Evolutionary conservation across 495 filamentous ascomycete species (phyloP).

Genomic region (Aspergillus coremiiformis): DNA sequence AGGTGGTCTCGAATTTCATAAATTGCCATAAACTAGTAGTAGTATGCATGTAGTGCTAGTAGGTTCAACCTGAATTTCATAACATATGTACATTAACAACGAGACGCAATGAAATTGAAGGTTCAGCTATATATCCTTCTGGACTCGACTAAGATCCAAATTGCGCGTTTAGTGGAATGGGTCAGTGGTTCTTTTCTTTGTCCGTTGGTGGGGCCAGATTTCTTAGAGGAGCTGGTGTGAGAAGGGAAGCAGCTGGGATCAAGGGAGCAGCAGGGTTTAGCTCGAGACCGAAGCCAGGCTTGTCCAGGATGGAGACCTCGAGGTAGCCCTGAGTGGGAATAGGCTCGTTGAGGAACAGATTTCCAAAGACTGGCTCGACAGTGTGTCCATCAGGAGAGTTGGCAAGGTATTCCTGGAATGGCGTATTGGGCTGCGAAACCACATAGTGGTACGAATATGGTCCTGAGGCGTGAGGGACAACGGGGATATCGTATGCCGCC

Average conservation of each 20-base stretch:
- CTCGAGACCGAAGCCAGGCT: conserved; percentile 84
- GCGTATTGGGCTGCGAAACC: conserved; percentile 79
- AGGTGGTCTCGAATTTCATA: too few species aligned
- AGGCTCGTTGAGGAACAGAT: conserved; percentile 84
- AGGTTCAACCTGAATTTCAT: not conserved
- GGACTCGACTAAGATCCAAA: not conserved
- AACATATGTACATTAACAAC: not conserved
- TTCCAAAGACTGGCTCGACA: conserved; percentile 83
- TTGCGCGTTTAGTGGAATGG: conserved; percentile 5
- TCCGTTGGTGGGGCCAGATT: conserved; percentile 42
- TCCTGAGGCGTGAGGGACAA: conserved; percentile 88
- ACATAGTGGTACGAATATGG: conserved; percentile 95
- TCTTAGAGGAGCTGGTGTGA: conserved; percentile 64
- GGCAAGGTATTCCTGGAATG: conserved; percentile 91
- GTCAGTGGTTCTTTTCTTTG: conserved; percentile 22
- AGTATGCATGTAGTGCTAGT: conserved; percentile 1
- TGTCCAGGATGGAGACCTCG: conserved; percentile 69
- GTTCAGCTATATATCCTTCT: not conserved
- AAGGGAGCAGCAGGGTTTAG: conserved; percentile 73
- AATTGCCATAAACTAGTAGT: too few species aligned
- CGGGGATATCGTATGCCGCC: conserved; percentile 84
- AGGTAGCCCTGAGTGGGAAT: conserved; percentile 77
- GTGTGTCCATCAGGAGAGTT: conserved; percentile 85
- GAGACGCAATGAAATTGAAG: not conserved
- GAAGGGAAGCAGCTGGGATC: conserved; percentile 61